A percentile compares a stretch with the other conserved stretches of the same genome.
These are phyloP conservation scores for Metarhizium robertsii DNA, from an alignment of 2,329 filamentous ascomycete genomes.

Conservation along the genomic window DNA sequence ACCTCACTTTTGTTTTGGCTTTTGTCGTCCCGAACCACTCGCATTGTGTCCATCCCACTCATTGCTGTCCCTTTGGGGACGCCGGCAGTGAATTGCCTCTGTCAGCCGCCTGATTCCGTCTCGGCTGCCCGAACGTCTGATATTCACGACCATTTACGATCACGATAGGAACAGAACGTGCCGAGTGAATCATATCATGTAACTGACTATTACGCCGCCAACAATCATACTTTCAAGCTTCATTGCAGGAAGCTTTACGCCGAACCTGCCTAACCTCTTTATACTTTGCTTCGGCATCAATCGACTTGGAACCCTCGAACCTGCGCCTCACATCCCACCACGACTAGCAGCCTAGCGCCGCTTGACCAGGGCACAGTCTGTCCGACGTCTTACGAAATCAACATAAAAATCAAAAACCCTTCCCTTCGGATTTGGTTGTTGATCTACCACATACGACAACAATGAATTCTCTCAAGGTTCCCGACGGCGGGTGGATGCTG, in stretches of 20 bases:
- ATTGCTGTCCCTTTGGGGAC: conserved; percentile 14
- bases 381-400: not conserved
- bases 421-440: conserved; percentile 8
- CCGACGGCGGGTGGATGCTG: conserved; percentile 48
- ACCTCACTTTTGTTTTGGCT: conserved; percentile 12
- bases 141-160: conserved; percentile 1
- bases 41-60: conserved; percentile 8
- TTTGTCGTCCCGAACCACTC: conserved; percentile 7
- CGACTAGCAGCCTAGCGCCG: not conserved
- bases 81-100: conserved; percentile 12
- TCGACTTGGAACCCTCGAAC: not conserved
- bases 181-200: not conserved
- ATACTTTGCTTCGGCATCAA: not conserved
- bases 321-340: not conserved
- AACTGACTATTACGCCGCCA: not conserved
- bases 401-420: conserved; percentile 4
- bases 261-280: not conserved
- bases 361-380: not conserved
- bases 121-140: not conserved
- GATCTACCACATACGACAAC: conserved; percentile 8
- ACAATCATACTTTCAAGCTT: not conserved
- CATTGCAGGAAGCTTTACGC: not conserved
- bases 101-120: not conserved
- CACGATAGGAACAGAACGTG: conserved; percentile 6
- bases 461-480: conserved; percentile 47